Conservation (phyloP, 331 rosid species). For the Ulmus americana region DNA sequence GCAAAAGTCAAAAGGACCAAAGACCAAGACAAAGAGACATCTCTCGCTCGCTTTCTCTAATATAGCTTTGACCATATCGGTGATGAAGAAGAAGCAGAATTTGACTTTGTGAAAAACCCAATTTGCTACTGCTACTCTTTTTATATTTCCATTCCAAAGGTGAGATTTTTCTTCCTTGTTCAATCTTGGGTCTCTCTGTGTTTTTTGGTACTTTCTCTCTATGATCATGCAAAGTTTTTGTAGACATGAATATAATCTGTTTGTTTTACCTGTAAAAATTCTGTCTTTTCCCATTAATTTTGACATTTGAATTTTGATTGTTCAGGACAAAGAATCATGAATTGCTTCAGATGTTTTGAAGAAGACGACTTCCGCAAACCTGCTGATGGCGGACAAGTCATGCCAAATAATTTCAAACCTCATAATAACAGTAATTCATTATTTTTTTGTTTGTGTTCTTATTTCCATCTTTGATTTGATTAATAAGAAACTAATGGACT, state of each 20-base stretch:
- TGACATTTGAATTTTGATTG: background rate
- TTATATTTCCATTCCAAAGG: background rate
- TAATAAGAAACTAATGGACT: background rate
- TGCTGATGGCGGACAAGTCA: slow-evolving; percentile 36
- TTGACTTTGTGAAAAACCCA: too few relatives aligned
- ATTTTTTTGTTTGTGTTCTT: background rate
- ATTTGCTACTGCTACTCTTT: too few relatives aligned
- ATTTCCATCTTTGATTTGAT: background rate
- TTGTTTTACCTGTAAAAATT: background rate
- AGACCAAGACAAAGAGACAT: too few relatives aligned
- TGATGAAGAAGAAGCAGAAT: too few relatives aligned
- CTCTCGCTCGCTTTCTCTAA: too few relatives aligned
- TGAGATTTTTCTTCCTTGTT: background rate
- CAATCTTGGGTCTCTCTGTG: too few relatives aligned
- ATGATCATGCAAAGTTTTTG: too few relatives aligned
- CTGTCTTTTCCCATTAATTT: background rate
- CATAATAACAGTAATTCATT: background rate
- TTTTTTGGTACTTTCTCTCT: too few relatives aligned
- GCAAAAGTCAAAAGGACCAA: too few relatives aligned
- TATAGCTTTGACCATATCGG: too few relatives aligned
- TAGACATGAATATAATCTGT: background rate
- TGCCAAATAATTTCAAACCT: slow-evolving; percentile 43
- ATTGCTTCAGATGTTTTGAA: slow-evolving; percentile 71
- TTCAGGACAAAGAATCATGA: slow-evolving; percentile 46
- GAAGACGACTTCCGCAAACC: slow-evolving; percentile 37